Evolutionary conservation across 208 protist genomes (phyloP).

Genomic region (Crithidia expoeki): DNA sequence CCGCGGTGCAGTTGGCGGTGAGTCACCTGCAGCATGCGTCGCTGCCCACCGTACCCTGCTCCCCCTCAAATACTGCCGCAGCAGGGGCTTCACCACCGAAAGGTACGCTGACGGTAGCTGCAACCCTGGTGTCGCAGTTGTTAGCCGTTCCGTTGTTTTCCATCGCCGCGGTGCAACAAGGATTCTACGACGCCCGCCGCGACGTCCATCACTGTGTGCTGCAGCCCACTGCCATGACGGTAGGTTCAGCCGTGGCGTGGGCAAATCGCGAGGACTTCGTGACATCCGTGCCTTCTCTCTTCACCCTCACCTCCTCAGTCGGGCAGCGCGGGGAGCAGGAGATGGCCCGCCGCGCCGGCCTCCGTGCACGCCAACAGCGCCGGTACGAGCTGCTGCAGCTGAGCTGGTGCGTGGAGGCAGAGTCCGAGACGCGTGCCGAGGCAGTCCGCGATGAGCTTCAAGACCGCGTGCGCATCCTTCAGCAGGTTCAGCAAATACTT

Average conservation of each 20-base stretch:
- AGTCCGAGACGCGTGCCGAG: slow-evolving; percentile 38
- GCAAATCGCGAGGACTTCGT: slow-evolving; percentile 49
- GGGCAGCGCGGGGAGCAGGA: slow-evolving; percentile 70
- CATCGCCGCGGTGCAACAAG: slow-evolving; percentile 50
- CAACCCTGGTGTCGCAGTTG: slow-evolving; percentile 42
- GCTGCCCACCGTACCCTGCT: neutral
- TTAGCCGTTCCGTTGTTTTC: slow-evolving; percentile 50
- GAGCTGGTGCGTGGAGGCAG: slow-evolving; percentile 38
- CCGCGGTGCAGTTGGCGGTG: slow-evolving; percentile 26
- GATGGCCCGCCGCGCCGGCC: slow-evolving; percentile 25
- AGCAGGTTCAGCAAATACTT: slow-evolving; percentile 18
- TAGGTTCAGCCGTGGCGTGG: slow-evolving; percentile 47
- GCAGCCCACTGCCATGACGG: slow-evolving; percentile 67
- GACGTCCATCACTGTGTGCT: slow-evolving; percentile 58
- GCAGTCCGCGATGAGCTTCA: slow-evolving; percentile 35
- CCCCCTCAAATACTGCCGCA: neutral
- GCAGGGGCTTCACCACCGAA: neutral
- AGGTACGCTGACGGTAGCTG: neutral
- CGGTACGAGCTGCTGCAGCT: slow-evolving; percentile 42
- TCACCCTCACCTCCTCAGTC: slow-evolving; percentile 36
- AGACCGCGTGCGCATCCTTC: slow-evolving; percentile 10
- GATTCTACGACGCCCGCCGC: slow-evolving; percentile 75
- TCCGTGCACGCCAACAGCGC: slow-evolving; percentile 25
- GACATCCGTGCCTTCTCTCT: slow-evolving; percentile 61
- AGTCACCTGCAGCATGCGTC: slow-evolving; percentile 19